A percentile compares a stretch with the other conserved stretches of the same genome.
Evolutionary conservation across 169 alveolate species (phyloP).

Genomic region (Plasmodium malariae): DNA sequence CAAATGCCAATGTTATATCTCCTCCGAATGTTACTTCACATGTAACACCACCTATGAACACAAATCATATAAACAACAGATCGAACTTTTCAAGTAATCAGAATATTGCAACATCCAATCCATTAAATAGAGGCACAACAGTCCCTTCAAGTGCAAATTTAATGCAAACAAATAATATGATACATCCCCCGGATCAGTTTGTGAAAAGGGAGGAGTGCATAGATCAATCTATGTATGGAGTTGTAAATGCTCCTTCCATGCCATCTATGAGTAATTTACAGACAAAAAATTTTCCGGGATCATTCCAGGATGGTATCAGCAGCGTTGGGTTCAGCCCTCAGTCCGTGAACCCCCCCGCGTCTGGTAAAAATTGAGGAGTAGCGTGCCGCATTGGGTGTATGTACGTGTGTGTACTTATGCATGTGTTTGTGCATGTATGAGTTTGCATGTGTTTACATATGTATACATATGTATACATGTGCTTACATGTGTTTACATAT

Average conservation of each 20-base stretch:
- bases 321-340: not conserved
- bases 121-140: slow-evolving; percentile 17
- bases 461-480: not conserved
- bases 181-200: slow-evolving; percentile 12
- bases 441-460: not conserved
- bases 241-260: not conserved
- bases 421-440: too few relatives aligned
- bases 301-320: slow-evolving; percentile 9
- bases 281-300: not conserved
- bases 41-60: not conserved
- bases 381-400: too few relatives aligned
- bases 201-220: slow-evolving; percentile 45
- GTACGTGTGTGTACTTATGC: too few relatives aligned
- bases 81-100: slow-evolving; percentile 12
- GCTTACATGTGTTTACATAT: not conserved
- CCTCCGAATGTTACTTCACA: not conserved
- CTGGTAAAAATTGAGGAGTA: slow-evolving; percentile 16
- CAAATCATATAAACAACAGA: slow-evolving; percentile 20
- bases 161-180: not conserved
- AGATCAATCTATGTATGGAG: slow-evolving; percentile 11
- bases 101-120: slow-evolving; percentile 14
- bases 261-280: not conserved
- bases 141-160: not conserved
- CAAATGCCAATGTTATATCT: not conserved
- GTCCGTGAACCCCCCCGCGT: not conserved